These are phyloP conservation scores for Saturnispora dispora DNA, from an alignment of 805 yeast species.

Conservation along the genomic window DNA sequence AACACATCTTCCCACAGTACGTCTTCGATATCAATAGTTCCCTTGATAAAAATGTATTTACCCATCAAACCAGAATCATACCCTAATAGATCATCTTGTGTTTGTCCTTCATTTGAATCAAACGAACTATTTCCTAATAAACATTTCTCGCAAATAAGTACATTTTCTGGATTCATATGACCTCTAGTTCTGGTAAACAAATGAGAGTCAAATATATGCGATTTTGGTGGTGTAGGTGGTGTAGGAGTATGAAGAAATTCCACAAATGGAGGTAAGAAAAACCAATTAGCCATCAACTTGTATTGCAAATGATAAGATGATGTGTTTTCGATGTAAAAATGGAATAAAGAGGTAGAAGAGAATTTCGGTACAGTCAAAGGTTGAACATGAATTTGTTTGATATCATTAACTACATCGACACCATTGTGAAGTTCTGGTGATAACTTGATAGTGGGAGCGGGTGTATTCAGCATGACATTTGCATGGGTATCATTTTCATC, in stretches of 20 bases:
- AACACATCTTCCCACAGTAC: slow-evolving; percentile 12
- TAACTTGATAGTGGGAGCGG: not conserved
- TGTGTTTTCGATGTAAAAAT: slow-evolving; percentile 19
- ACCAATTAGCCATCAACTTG: slow-evolving; percentile 28
- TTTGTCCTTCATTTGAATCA: not conserved
- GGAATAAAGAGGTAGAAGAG: slow-evolving; percentile 25
- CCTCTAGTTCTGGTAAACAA: slow-evolving; percentile 13
- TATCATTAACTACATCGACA: not conserved
- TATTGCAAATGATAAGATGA: slow-evolving; percentile 21
- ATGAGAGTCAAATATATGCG: slow-evolving; percentile 6
- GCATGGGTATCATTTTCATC: not conserved
- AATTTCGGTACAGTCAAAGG: slow-evolving; percentile 19
- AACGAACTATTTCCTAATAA: not conserved
- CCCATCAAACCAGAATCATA: slow-evolving; percentile 24
- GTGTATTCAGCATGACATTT: not conserved
- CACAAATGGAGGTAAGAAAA: slow-evolving; percentile 30
- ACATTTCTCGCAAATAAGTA: slow-evolving; percentile 25
- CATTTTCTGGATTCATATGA: slow-evolving; percentile 26
- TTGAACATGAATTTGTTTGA: not conserved
- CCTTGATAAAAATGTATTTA: slow-evolving; percentile 24
- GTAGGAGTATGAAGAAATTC: slow-evolving; percentile 26
- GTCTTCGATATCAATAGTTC: slow-evolving; percentile 25
- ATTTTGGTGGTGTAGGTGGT: slow-evolving; percentile 28
- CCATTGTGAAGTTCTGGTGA: not conserved
- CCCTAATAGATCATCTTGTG: not conserved